Percentiles rank a stretch among this genome's conserved stretches.
These are phyloP conservation scores for Theobroma cacao DNA, from an alignment of 345 rosid species.

Conservation along the genomic window DNA sequence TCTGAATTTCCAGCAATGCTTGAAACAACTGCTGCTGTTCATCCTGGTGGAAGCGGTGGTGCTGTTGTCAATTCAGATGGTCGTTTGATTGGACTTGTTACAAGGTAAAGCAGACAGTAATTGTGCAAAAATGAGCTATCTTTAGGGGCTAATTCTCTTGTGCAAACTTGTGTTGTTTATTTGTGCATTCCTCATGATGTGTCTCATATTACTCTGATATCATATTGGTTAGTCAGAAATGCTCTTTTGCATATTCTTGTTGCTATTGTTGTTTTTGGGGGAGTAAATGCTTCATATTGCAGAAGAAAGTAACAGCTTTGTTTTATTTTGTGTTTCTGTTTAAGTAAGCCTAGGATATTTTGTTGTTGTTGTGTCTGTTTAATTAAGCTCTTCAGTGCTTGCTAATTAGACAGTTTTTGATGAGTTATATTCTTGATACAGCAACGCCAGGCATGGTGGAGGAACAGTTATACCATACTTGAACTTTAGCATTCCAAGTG, in stretches of 20 bases:
- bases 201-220: neutral
- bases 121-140: neutral
- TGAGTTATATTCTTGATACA: constrained; percentile 31
- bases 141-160: neutral
- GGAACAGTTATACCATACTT: constrained; percentile 86
- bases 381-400: neutral
- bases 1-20: constrained; percentile 74
- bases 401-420: neutral
- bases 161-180: neutral
- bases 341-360: neutral
- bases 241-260: neutral
- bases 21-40: constrained; percentile 95
- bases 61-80: constrained; percentile 78
- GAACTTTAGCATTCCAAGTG: constrained; percentile 94
- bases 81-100: constrained; percentile 86
- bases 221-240: neutral
- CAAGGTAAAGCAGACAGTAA: constrained; percentile 50
- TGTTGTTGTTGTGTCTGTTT: neutral
- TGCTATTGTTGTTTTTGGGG: neutral
- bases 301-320: neutral
- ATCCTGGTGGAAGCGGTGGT: constrained; percentile 97
- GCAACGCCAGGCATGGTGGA: constrained; percentile 92
- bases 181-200: neutral
- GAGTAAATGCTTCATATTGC: neutral
- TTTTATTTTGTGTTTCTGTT: neutral